Conservation (phyloP, 331 rosid species). For the Prunus yedoensis region DNA sequence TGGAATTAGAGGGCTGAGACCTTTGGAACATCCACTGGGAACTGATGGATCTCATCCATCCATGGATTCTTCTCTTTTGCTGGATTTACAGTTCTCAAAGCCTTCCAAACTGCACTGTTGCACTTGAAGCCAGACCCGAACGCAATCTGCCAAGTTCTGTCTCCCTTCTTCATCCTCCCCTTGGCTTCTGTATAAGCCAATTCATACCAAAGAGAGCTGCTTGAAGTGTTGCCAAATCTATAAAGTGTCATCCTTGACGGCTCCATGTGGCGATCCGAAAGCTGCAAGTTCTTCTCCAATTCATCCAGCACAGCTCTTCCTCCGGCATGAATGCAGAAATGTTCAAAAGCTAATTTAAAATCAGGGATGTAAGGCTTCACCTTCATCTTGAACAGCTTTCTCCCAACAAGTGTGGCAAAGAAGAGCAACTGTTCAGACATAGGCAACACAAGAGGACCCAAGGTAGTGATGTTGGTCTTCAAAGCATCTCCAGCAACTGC, state of each 20-base stretch:
- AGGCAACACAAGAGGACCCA: conserved; percentile 58
- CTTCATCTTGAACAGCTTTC: conserved; percentile 47
- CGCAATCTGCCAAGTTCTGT: conserved; percentile 60
- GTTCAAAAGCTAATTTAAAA: conserved; percentile 60
- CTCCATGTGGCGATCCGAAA: conserved; percentile 53
- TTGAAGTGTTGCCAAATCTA: conserved; percentile 65
- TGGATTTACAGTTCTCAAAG: conserved; percentile 43
- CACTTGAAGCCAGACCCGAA: conserved; percentile 63
- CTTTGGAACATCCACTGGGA: conserved; percentile 51
- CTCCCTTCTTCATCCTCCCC: conserved; percentile 53
- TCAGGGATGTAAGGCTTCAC: conserved; percentile 59
- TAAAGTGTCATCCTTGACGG: conserved; percentile 64
- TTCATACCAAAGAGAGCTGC: conserved; percentile 63
- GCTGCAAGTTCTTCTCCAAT: conserved; percentile 51
- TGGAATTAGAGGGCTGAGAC: conserved; percentile 30
- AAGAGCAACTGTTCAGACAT: conserved; percentile 60
- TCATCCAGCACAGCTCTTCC: conserved; percentile 67
- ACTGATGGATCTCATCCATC: conserved; percentile 52
- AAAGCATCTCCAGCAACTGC: conserved; percentile 57
- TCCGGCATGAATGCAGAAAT: conserved; percentile 61
- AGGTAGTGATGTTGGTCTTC: conserved; percentile 61
- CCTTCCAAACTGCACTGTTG: conserved; percentile 59
- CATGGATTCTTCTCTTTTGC: conserved; percentile 51
- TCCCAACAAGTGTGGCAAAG: conserved; percentile 43
- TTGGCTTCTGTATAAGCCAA: conserved; percentile 57